Base-by-base conservation (phyloP, 2,329 filamentous ascomycete species). In the Diaporthe citriasiana region DNA sequence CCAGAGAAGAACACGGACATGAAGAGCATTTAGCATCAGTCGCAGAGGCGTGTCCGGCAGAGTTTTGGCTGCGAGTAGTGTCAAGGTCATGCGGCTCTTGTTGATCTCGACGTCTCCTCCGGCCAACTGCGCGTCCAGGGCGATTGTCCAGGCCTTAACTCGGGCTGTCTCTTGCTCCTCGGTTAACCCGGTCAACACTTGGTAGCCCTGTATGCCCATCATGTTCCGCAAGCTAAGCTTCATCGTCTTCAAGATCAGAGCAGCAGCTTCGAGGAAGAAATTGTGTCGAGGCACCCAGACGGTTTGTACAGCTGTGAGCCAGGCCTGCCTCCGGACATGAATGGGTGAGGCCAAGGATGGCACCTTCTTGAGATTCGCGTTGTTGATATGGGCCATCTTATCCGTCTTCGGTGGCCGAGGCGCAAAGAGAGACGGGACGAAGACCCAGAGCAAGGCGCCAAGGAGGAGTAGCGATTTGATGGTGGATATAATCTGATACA, bases 131-230 rank as follows among this genome's bases (percentile, higher is more conserved):
- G 96, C 95, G 82, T 98, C 96, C 71, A 98, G 89, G 19, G 95
- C 95, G 79, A 98, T 98, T 45, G 93, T 90, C 96, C 96, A 98
- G 0, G 95, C 94, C 84, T 97, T 97, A 79, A 97, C 89, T 38
- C 96, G 91, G 9, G 94, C 95, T 69, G 89, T 90, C 82, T 98
- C 96, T 81, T 97, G 93, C 73, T 98, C 95, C 77, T 93, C 91
- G 1, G 93, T 96, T 63, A 93, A 90, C 0, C 95, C 94, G 2
- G 94, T 96, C 51, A 97, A 84, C 80, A 91, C 88, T 73, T 95
- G 93, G 81, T 97, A 98, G 13, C 93, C 87, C 38, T 93, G 89
- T 77, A 92, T 89, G 51, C 96, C 95, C 76, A 98, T 90, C 0
- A 94, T 82, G 77, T 95, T 95, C 59, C 94, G 91, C 70, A 95